Evolutionary conservation across 208 protist genomes (phyloP), one percentile per base, ranked within the genome.

Genomic region (Crithidia mellificae): DNA sequence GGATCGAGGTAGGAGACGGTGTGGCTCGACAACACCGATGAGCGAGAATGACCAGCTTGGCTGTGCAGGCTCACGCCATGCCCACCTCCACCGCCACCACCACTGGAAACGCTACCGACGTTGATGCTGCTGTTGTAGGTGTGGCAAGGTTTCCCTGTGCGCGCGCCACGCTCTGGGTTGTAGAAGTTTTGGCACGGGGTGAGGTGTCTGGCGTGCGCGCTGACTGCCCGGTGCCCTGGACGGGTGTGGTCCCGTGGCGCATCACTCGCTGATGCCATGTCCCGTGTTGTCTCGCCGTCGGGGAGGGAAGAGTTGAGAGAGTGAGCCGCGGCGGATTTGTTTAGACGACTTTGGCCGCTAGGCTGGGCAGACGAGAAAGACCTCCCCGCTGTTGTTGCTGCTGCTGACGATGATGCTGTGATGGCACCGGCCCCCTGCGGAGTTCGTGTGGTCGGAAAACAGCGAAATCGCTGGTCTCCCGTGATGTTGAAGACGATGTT

Each of bases 401-500:
- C n/a, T 53, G 56, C 20, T 39, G 50, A 20, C 24, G 17, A 25
- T 19, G 1, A 6, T 19, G 43, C 29, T 22, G 34, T 2, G 11
- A 74, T 19, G 17, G 58, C 63, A 32, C 69, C 61, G 34, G 55
- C 54, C 19, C 63, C 61, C 22, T 47, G 76, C 34, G 58, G 63
- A 22, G 41, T 57, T 11, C 44, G 58, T 22, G 68, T 74, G 3
- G 68, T 36, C 20, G 67, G 59, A 58, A 66, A 63, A 15, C 65
- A 92, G 29, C 88, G 87, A 55, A 90, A 94, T 9, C 86, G 83
- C 25, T 64, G 63, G 74, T 94, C 89, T 3, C 86, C 86, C 2
- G 89, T 94, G 50, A 84, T 81, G 68, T 80, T 70, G 70, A 81
- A 94, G 22, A 94, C 77, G 49, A 86, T 75, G 67, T 94, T 94